Percentiles rank a stretch among this genome's conserved stretches.
Conservation (phyloP, 1,139 yeast genomes). For the Hyphopichia pseudoburtonii region DNA sequence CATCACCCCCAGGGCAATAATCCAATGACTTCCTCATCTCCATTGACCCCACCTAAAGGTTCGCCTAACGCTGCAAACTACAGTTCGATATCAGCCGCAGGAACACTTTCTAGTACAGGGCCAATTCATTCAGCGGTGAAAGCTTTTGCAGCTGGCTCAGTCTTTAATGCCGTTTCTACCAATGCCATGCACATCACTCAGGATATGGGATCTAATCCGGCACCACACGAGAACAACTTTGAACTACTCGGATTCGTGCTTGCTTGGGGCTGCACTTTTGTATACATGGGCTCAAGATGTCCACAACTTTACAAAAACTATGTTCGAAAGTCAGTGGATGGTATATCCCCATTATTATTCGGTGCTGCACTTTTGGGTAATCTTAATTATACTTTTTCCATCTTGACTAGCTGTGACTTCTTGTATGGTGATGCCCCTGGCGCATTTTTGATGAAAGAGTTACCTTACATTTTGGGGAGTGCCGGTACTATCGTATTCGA, state of each 20-base stretch:
- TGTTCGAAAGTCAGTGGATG: slow-evolving; percentile 75
- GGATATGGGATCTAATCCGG: neutral
- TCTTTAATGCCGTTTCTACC: slow-evolving; percentile 22
- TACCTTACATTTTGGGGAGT: slow-evolving; percentile 84
- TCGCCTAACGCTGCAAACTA: slow-evolving; percentile 15
- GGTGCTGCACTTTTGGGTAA: slow-evolving; percentile 80
- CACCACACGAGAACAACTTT: slow-evolving; percentile 12
- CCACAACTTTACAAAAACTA: slow-evolving; percentile 85
- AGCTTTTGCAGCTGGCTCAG: slow-evolving; percentile 19
- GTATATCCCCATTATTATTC: slow-evolving; percentile 77
- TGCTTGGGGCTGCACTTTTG: slow-evolving; percentile 81
- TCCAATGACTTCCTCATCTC: slow-evolving; percentile 10
- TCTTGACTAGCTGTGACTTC: slow-evolving; percentile 53
- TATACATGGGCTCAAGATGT: slow-evolving; percentile 75
- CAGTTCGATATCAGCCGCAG: slow-evolving; percentile 17
- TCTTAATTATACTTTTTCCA: slow-evolving; percentile 74
- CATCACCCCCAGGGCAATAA: slow-evolving; percentile 4
- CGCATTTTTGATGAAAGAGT: slow-evolving; percentile 61
- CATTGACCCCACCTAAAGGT: slow-evolving; percentile 17
- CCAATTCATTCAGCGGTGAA: slow-evolving; percentile 6
- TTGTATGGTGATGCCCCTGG: slow-evolving; percentile 30
- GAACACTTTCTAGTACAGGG: slow-evolving; percentile 10
- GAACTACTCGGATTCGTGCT: slow-evolving; percentile 63
- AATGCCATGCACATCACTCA: slow-evolving; percentile 19
- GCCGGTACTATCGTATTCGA: slow-evolving; percentile 86